Conservation (phyloP, 2,329 filamentous ascomycete species). For the Aspergillus texensis region DNA sequence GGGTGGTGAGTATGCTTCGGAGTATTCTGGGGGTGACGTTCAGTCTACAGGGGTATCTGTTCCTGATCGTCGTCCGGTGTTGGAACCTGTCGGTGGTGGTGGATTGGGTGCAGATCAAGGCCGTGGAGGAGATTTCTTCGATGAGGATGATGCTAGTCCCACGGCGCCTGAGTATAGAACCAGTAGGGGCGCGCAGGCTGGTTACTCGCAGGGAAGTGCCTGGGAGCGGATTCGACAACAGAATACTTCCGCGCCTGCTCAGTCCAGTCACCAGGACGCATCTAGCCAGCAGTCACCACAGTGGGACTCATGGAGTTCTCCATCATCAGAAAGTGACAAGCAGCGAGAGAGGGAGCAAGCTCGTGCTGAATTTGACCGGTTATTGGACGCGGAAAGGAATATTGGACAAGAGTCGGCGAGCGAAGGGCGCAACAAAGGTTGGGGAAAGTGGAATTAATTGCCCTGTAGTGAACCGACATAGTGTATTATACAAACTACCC, state of each 20-base stretch:
- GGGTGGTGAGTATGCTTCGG: background rate
- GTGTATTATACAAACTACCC: background rate
- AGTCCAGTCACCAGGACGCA: background rate
- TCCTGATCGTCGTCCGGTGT: background rate
- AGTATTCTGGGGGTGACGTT: background rate
- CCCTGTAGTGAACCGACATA: background rate
- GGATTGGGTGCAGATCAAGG: conserved; percentile 8
- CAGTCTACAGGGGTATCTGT: background rate
- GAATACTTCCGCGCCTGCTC: conserved; percentile 14
- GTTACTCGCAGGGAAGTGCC: conserved; percentile 29
- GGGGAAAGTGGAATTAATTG: conserved; percentile 25
- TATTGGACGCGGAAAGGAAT: conserved; percentile 46
- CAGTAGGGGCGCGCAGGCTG: conserved; percentile 9
- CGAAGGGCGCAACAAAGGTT: conserved; percentile 15
- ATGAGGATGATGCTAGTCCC: conserved; percentile 42
- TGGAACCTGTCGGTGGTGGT: background rate
- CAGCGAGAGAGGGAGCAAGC: conserved; percentile 40
- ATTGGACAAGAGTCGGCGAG: conserved; percentile 16
- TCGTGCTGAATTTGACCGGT: conserved; percentile 46
- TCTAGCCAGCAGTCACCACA: background rate
- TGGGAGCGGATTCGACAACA: conserved; percentile 44
- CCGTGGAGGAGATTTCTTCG: conserved; percentile 33
- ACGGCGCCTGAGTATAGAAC: conserved; percentile 36
- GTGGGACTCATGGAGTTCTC: conserved; percentile 1
- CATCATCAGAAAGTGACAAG: conserved; percentile 20